Evolutionary conservation across 2,329 filamentous ascomycete genomes (phyloP), one percentile per base, ranked within the genome.

Genomic region (Waltergamsia citrina): DNA sequence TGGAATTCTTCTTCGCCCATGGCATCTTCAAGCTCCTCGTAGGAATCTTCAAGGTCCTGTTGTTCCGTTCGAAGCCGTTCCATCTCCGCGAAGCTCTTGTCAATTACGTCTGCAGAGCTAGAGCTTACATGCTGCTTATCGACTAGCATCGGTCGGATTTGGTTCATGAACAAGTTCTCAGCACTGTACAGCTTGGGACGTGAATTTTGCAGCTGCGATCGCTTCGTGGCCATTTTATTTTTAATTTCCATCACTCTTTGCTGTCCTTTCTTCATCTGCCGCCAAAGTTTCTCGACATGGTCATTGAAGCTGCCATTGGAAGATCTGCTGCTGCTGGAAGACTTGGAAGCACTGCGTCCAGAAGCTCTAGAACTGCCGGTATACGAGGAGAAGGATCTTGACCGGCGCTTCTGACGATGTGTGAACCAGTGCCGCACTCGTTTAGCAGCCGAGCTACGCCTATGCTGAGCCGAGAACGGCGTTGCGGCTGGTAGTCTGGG

Each of bases 151-250:
- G 56, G 58, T 4, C 60, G 51, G 15, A 63, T 40, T 12, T 56
- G 41, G 19, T 50, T 49, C 58, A 63, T 62, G 29, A 63, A 60
- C 2, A 47, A 47, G 40, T 63, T 62, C 32, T 63, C 61, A 6
- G 56, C 50, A 18, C 53, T 47, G 25, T 59, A 53, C 33, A 51
- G 57, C 17, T 40, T 43, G 14, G 42, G 50, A 2, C 60, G 53
- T 14, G 58, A 35, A 5, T 50, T 39, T 26, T 47, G 46, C 24
- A 63, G 33, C 23, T 49, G 42, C 22, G 46, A 51, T 21, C 60
- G 50, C 32, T 47, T 51, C 12, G 36, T 35, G 4, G 51, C 43
- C 54, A 62, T 63, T 11, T 49, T 38, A 3, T 32, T 33, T 32
- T 51, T 56, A 17, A 54, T 49, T 1, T 45, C 44, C 18, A 45